Conservation (phyloP, 805 yeast genomes). For the Wickerhamomyces sydowiorum region DNA sequence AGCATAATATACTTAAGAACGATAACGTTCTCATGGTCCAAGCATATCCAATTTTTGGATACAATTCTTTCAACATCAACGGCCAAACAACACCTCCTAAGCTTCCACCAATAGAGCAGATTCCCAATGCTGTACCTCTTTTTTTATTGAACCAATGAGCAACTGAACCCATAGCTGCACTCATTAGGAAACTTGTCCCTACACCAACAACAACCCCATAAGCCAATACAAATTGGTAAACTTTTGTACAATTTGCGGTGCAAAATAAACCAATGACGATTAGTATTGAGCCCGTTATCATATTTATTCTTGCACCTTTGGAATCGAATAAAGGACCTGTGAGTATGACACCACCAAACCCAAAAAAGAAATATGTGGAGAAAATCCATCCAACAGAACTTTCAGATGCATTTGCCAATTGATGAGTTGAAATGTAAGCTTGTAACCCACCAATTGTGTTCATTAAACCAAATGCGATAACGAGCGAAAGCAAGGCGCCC, state of each 20-base stretch:
- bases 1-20: constrained; percentile 19
- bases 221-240: constrained; percentile 56
- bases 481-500: constrained; percentile 47
- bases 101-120: constrained; percentile 63
- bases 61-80: constrained; percentile 39
- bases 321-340: constrained; percentile 50
- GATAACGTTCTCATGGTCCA: constrained; percentile 55
- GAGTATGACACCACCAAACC: constrained; percentile 27
- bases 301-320: constrained; percentile 44
- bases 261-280: constrained; percentile 46
- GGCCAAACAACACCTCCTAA: constrained; percentile 64
- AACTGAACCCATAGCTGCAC: constrained; percentile 49
- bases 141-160: constrained; percentile 57
- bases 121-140: constrained; percentile 56
- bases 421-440: constrained; percentile 51
- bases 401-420: constrained; percentile 37
- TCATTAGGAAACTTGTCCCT: constrained; percentile 45
- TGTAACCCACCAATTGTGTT: constrained; percentile 66
- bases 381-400: constrained; percentile 67
- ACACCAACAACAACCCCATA: constrained; percentile 50
- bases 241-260: constrained; percentile 39
- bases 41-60: constrained; percentile 44
- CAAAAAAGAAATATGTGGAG: constrained; percentile 24
- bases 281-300: constrained; percentile 39
- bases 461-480: constrained; percentile 57